Conservation (phyloP, 2,329 filamentous ascomycete genomes). For the Zalaria sp. region DNA sequence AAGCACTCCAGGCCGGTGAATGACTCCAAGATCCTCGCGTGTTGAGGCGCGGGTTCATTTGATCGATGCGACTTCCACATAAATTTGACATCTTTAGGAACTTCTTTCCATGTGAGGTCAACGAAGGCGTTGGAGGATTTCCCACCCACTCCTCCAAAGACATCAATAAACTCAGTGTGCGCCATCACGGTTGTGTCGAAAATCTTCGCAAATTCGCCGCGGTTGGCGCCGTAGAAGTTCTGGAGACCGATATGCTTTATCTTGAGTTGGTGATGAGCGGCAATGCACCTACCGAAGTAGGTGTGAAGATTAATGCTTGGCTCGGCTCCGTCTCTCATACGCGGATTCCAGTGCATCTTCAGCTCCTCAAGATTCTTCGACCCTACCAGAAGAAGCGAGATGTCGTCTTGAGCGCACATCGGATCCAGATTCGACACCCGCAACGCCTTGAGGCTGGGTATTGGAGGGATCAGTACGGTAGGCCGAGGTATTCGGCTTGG, state of each 20-base stretch:
- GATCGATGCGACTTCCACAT: slow-evolving; percentile 15
- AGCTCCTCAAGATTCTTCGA: slow-evolving; percentile 41
- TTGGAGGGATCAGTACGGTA: slow-evolving; percentile 39
- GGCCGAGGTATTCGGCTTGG: slow-evolving; percentile 42
- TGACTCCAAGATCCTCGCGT: slow-evolving; percentile 26
- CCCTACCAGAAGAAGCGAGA: slow-evolving; percentile 40
- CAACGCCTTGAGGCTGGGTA: slow-evolving; percentile 40
- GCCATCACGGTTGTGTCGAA: slow-evolving; percentile 27
- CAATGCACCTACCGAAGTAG: slow-evolving; percentile 42
- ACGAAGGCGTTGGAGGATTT: slow-evolving; percentile 34
- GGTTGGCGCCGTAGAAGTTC: slow-evolving; percentile 43
- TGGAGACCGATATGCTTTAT: slow-evolving; percentile 39
- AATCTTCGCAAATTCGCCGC: slow-evolving; percentile 29
- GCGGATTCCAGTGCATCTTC: slow-evolving; percentile 45
- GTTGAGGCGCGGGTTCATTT: slow-evolving; percentile 16
- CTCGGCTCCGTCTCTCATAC: slow-evolving; percentile 46
- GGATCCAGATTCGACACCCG: slow-evolving; percentile 47
- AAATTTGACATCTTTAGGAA: slow-evolving; percentile 28
- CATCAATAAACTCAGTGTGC: slow-evolving; percentile 40
- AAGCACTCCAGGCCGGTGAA: slow-evolving; percentile 34
- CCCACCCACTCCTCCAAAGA: slow-evolving; percentile 29
- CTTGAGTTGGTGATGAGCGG: slow-evolving; percentile 29
- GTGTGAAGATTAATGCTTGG: slow-evolving; percentile 39
- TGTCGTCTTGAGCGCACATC: slow-evolving; percentile 49
- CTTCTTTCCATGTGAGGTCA: slow-evolving; percentile 38